A percentile compares a stretch with the other conserved stretches of the same genome.
These are phyloP conservation scores for Candida sp. DNA, from an alignment of 1,139 yeast species.

Conservation along the genomic window DNA sequence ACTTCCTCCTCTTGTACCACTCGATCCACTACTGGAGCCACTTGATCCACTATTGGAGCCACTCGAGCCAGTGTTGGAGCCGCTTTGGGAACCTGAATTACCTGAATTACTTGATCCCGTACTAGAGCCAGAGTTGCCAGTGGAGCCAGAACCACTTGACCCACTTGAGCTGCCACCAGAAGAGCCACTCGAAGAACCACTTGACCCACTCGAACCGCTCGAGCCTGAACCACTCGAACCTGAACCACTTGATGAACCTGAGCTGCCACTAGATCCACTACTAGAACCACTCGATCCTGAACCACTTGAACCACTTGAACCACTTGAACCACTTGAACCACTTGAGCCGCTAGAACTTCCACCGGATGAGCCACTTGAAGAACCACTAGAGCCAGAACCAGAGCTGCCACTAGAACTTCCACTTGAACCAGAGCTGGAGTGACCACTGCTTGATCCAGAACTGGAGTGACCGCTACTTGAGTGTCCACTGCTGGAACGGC, in stretches of 20 bases:
- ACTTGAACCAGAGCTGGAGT: constrained; percentile 6
- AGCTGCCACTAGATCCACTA: constrained; percentile 1
- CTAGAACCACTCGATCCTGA: constrained; percentile 11
- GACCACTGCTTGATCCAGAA: too few species aligned
- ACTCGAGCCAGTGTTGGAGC: too few species aligned
- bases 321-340: constrained; percentile 4
- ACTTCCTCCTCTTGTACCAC: background rate
- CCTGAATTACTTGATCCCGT: background rate
- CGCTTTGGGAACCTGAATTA: too few species aligned
- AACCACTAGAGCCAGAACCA: constrained; percentile 14
- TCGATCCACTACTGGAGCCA: constrained; percentile 5
- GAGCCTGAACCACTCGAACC: constrained; percentile 11
- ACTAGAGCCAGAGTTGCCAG: constrained; percentile 7
- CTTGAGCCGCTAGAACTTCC: background rate
- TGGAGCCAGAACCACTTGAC: constrained; percentile 11
- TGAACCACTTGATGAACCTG: background rate
- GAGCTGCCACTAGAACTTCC: background rate
- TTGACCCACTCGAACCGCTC: constrained; percentile 11
- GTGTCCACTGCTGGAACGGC: background rate
- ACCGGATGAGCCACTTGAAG: constrained; percentile 8
- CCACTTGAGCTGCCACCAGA: constrained; percentile 4
- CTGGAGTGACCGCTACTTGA: background rate
- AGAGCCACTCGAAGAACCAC: background rate
- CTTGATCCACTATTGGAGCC: background rate
- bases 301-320: constrained; percentile 14